These are phyloP conservation scores for Calophaca sinica DNA, from an alignment of 306 rosid species.

Conservation along the genomic window DNA sequence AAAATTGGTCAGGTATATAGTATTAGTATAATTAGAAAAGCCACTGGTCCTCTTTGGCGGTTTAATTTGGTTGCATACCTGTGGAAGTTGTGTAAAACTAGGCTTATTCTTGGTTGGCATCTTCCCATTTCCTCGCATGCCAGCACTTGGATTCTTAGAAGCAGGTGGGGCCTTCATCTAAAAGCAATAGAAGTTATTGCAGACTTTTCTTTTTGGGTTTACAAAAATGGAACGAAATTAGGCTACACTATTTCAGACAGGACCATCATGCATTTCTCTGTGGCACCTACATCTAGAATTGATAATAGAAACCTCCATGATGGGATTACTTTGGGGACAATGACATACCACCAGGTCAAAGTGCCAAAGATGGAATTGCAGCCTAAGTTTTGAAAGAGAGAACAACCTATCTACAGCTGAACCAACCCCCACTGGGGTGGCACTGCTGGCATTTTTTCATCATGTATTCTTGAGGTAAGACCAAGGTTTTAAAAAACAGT, in stretches of 20 bases:
- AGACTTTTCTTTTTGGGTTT: conserved; percentile 11
- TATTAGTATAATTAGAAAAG: conserved; percentile 22
- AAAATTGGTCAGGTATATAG: conserved; percentile 36
- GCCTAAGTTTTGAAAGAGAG: background rate
- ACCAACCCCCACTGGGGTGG: background rate
- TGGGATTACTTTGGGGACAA: conserved; percentile 15
- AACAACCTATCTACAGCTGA: conserved; percentile 10
- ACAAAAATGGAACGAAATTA: conserved; percentile 9
- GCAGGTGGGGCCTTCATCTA: conserved; percentile 62
- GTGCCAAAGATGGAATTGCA: conserved; percentile 8
- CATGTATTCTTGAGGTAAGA: conserved; percentile 10
- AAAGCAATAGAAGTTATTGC: conserved; percentile 39
- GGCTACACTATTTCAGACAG: conserved; percentile 28
- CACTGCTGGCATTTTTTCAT: background rate
- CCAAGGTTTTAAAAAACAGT: too few relatives aligned
- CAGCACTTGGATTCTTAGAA: conserved; percentile 61
- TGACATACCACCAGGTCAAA: conserved; percentile 11
- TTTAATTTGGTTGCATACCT: conserved; percentile 56
- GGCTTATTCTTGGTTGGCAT: conserved; percentile 57
- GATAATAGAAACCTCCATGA: background rate
- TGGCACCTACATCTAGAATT: background rate
- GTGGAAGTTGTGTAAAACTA: conserved; percentile 58
- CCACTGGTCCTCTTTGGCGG: conserved; percentile 23
- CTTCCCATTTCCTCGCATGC: conserved; percentile 63
- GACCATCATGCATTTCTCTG: background rate